Conservation (phyloP, 2,329 filamentous ascomycete species). For the Pseudogymnoascus pannorum region DNA sequence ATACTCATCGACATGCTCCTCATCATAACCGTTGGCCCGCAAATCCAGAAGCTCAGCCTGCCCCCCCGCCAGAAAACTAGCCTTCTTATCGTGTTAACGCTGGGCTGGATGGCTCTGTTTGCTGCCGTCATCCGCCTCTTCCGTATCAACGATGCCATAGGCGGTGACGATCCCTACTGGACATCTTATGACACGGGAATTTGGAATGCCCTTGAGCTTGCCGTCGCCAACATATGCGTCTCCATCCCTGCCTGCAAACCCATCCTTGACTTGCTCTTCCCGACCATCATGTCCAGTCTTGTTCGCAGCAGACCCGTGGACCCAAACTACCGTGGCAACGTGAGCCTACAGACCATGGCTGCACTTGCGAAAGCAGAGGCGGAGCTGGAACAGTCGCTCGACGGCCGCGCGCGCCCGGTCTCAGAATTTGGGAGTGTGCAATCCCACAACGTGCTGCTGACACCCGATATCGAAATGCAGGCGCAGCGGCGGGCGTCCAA, state of each 20-base stretch:
- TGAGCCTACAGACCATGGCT: neutral
- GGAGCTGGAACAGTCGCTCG: neutral
- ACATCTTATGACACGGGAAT: neutral
- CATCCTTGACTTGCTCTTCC: neutral
- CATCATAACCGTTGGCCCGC: conserved; percentile 43
- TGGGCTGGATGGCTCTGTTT: neutral
- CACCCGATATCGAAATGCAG: neutral
- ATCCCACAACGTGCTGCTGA: neutral
- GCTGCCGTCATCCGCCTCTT: conserved; percentile 9
- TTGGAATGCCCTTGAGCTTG: neutral
- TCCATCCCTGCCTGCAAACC: neutral
- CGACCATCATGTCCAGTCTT: neutral
- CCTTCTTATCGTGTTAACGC: conserved; percentile 40
- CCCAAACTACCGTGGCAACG: neutral
- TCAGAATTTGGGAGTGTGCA: conserved; percentile 1
- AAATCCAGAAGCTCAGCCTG: conserved; percentile 36
- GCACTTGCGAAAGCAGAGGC: neutral
- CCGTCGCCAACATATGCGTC: neutral
- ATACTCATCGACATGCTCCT: conserved; percentile 47
- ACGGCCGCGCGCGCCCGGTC: neutral
- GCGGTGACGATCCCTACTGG: neutral
- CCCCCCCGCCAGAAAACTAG: conserved; percentile 42
- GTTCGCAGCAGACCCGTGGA: neutral
- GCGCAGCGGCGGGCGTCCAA: neutral
- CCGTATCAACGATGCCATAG: conserved; percentile 11